phyloP scores from a whole-genome alignment of 495 filamentous ascomycete genomes.

The Glutinoglossum americanum region DNA sequence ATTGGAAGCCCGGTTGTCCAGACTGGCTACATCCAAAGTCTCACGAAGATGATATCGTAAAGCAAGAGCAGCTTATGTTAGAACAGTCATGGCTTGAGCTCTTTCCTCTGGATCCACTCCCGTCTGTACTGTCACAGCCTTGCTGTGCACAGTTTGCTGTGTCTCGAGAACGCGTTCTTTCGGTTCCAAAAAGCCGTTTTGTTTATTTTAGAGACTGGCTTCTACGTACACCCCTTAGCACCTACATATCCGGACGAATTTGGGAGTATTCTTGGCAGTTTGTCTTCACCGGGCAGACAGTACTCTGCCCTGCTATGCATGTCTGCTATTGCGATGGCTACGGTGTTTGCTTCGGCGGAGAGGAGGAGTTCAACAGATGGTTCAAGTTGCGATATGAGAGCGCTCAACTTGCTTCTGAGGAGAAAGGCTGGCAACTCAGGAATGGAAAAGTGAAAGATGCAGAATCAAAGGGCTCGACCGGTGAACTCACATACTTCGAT shows the following conservation, averaged over 20 bases:
- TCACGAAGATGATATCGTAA: constrained; percentile 25
- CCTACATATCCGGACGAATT: constrained; percentile 47
- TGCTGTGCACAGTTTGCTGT: constrained; percentile 47
- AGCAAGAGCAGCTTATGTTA: constrained; percentile 40
- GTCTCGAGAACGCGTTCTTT: constrained; percentile 19
- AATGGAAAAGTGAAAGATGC: constrained; percentile 14
- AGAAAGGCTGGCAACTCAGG: constrained; percentile 24
- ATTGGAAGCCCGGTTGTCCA: constrained; percentile 30
- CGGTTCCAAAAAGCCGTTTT: constrained; percentile 36
- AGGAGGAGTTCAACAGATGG: constrained; percentile 28
- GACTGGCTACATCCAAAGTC: constrained; percentile 35
- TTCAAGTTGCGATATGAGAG: constrained; percentile 18
- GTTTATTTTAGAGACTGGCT: constrained; percentile 48
- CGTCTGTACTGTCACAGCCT: constrained; percentile 28
- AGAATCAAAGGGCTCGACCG: constrained; percentile 14
- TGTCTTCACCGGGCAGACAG: constrained; percentile 33
- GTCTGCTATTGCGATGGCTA: constrained; percentile 61
- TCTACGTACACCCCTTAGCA: constrained; percentile 34
- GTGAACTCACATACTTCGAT: constrained; percentile 18
- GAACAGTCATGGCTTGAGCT: constrained; percentile 16
- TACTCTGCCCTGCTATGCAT: constrained; percentile 40
- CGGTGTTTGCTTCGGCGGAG: constrained; percentile 52
- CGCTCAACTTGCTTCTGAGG: constrained; percentile 20
- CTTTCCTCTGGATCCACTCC: constrained; percentile 22
- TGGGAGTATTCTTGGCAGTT: constrained; percentile 63